Evolutionary conservation across 805 yeast genomes (phyloP).

Genomic region (Barnettozyma wickerhamii): DNA sequence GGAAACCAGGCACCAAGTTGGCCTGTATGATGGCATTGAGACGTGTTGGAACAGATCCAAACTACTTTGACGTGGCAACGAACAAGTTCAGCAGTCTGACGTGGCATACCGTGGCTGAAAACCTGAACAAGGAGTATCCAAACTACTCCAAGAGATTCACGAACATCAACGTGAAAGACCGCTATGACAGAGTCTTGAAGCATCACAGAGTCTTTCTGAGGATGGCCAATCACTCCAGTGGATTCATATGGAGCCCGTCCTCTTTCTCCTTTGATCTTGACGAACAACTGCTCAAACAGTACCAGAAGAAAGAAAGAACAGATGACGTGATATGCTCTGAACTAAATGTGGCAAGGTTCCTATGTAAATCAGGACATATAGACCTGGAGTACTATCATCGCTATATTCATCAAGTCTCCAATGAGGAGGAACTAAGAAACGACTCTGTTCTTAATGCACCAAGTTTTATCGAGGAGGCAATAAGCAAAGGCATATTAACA

Average conservation of each 20-base stretch:
- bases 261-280: conserved; percentile 17
- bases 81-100: conserved; percentile 17
- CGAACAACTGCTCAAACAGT: conserved; percentile 12
- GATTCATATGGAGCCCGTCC: conserved; percentile 22
- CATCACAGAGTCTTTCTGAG: conserved; percentile 22
- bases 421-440: conserved; percentile 8
- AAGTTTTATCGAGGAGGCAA: conserved; percentile 22
- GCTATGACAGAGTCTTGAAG: conserved; percentile 24
- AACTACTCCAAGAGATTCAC: conserved; percentile 24
- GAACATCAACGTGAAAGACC: conserved; percentile 25
- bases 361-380: conserved; percentile 23
- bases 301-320: conserved; percentile 11
- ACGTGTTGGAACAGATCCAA: conserved; percentile 15
- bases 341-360: conserved; percentile 17
- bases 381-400: conserved; percentile 26
- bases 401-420: conserved; percentile 14
- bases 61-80: conserved; percentile 14
- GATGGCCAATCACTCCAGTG: conserved; percentile 20
- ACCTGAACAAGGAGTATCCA: conserved; percentile 23
- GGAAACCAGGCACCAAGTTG: conserved; percentile 26
- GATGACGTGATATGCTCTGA: conserved; percentile 17
- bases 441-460: conserved; percentile 20
- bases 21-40: conserved; percentile 26
- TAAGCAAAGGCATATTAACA: conserved; percentile 20
- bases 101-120: conserved; percentile 26